Percentiles rank a stretch among this genome's conserved stretches.
These are phyloP conservation scores for Scytalidium sp. DNA, from an alignment of 2,329 filamentous ascomycete species.

Conservation along the genomic window DNA sequence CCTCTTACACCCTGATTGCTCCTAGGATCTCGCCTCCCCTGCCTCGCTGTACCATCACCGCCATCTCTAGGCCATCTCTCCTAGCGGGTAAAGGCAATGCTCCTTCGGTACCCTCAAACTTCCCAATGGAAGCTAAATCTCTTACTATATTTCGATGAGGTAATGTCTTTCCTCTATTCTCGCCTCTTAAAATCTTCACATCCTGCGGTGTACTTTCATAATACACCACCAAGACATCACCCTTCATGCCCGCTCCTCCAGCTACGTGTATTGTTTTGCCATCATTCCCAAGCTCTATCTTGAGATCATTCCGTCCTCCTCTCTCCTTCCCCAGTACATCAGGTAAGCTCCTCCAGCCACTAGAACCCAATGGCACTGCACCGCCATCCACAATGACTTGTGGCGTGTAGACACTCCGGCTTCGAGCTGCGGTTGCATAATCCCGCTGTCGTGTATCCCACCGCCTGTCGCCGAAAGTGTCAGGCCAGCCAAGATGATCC, in stretches of 20 bases:
- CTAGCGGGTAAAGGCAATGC: slow-evolving; percentile 5
- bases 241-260: neutral
- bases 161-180: slow-evolving; percentile 15
- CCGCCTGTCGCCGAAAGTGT: slow-evolving; percentile 14
- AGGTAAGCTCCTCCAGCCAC: neutral
- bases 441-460: slow-evolving; percentile 16
- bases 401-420: slow-evolving; percentile 14
- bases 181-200: slow-evolving; percentile 15
- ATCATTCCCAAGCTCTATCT: neutral
- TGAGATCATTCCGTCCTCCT: neutral
- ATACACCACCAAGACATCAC: slow-evolving; percentile 10
- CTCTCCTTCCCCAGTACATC: neutral
- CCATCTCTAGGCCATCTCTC: slow-evolving; percentile 14
- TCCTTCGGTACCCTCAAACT: slow-evolving; percentile 14
- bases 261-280: neutral
- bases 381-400: slow-evolving; percentile 19
- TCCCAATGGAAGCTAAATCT: slow-evolving; percentile 14
- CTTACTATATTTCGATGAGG: slow-evolving; percentile 16
- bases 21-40: slow-evolving; percentile 12
- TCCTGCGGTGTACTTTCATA: slow-evolving; percentile 9
- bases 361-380: slow-evolving; percentile 8
- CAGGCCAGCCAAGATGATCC: slow-evolving; percentile 18
- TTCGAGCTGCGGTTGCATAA: slow-evolving; percentile 11
- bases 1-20: slow-evolving; percentile 10
- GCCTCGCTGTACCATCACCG: slow-evolving; percentile 15